Evolutionary conservation across 495 filamentous ascomycete species (phyloP), one percentile per base, ranked within the genome.

Genomic region (Talaromyces ruber): DNA sequence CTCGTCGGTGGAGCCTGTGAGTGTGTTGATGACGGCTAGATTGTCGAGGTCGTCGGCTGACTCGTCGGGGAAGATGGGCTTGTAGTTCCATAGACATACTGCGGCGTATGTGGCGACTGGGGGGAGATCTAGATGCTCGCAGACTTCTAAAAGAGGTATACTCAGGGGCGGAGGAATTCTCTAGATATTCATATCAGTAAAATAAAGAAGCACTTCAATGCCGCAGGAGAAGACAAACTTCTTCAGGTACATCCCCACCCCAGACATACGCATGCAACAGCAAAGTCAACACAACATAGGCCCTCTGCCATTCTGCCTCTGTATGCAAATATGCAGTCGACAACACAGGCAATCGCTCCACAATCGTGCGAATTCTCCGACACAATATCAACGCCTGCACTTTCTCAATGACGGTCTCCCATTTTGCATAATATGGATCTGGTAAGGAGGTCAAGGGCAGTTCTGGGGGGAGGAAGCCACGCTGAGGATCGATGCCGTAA

Each of bases 1-100:
- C 71, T 99, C 94, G 71, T 99, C 94, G 16, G 95, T 76, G 4
- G 91, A 91, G 34, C 95, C 94, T n/a, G 95, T 98, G 71, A 97
- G 93, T 18, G 94, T 96, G 61, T 85, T 82, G 63, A 96, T 79
- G 11, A 89, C 92, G 25, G 88, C 84, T 47, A 99, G 79, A 67
- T 98, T 97, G 62, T 91, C 82, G 34, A 97, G 81, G 55, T 86
- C 84, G 66, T 93, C 90, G 51, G 93, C 84, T 14, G 84, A 83
- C 68, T 95, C 91, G 62, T 88, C 83, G 45, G 82, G 72, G 68
- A 97, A 96, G 47, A 98, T 81, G 1, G 92, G 88, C 72, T 89
- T 91, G 79, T 89, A 98, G 73, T 99, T 99, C 94, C 95, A 99
- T 30, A 99, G 81, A 62, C 87, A 90, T 8, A 96, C 84, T 21